Percentiles rank a stretch among this genome's conserved stretches.
Evolutionary conservation across 1,139 yeast genomes (phyloP).

Genomic region (Yamadazyma membranifaciens): DNA sequence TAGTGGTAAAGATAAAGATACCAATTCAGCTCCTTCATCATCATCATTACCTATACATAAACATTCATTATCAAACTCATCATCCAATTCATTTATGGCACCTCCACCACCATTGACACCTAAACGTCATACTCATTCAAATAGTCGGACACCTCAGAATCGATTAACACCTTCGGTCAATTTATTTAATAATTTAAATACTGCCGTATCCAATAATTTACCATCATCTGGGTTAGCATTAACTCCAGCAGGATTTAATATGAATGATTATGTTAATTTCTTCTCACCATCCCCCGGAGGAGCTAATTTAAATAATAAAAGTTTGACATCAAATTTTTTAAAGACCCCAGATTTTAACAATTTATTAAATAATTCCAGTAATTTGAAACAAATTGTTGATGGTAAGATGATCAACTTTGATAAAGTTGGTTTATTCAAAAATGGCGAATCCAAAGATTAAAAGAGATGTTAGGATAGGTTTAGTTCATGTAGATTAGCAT

Average conservation of each 20-base stretch:
- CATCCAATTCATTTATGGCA: slow-evolving; percentile 29
- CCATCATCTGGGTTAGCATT: slow-evolving; percentile 46
- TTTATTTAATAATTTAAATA: slow-evolving; percentile 25
- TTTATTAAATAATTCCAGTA: slow-evolving; percentile 20
- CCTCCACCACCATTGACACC: slow-evolving; percentile 50
- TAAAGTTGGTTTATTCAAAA: slow-evolving; percentile 26
- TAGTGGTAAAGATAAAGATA: slow-evolving; percentile 1
- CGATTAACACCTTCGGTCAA: slow-evolving; percentile 44
- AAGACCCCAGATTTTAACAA: slow-evolving; percentile 46
- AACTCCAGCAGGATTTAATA: slow-evolving; percentile 74
- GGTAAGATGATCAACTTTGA: slow-evolving; percentile 48
- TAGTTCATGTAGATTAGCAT: slow-evolving; percentile 1
- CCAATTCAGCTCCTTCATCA: slow-evolving; percentile 18
- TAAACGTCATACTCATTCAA: slow-evolving; percentile 30
- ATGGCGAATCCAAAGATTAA: slow-evolving; percentile 15
- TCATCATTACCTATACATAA: slow-evolving; percentile 14
- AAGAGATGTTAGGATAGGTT: neutral
- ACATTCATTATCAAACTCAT: slow-evolving; percentile 17
- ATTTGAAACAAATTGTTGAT: slow-evolving; percentile 30
- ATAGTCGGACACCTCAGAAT: slow-evolving; percentile 43
- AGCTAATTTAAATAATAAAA: slow-evolving; percentile 20
- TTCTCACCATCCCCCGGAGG: slow-evolving; percentile 71
- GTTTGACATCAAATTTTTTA: slow-evolving; percentile 26
- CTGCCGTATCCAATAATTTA: slow-evolving; percentile 19
- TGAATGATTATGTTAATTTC: slow-evolving; percentile 78